Base-by-base conservation (phyloP, 1,139 yeast species). In the Geotrichum citri-aurantii region DNA sequence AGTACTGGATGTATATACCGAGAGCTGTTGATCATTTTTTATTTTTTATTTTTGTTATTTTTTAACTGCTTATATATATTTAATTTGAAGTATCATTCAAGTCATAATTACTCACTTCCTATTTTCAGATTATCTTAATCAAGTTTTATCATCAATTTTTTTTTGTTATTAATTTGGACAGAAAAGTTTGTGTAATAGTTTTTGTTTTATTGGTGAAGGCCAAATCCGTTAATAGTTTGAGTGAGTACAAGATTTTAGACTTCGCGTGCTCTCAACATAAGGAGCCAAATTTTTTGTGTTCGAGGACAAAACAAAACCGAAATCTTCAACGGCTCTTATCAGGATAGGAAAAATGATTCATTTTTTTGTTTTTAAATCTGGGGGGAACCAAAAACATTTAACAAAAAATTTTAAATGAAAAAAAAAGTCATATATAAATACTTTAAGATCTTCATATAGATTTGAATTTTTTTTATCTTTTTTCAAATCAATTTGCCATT, bases 181-280 rank as follows among this genome's bases (percentile, higher is more conserved):
- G 14, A 14, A 8, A 4, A 6, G 6, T n/a, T 14, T 37, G 44
- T 37, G 17, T 37, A 37, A n/a, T 37, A n/a, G 7, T 37, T 6
- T 19, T n/a, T 37, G 10, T n/a, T 37, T 7, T 37, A n/a, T 37
- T 11, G 40, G n/a, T 37, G n/a, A 31, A 11, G 12, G 10, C 40
- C 12, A 17, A n/a, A 14, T n/a, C 14, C 19, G 7, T n/a, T n/a
- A 8, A 1, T 19, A 37, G 44, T 17, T 37, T 37, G 44, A 10
- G n/a, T 7, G 6, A 33, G 40, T 33, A n/a, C 2, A 23, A 14
- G 19, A 12, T 17, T 17, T 19, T n/a, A 19, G 29, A 11, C 31
- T 42, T 56, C 59, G 59, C 59, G 52, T 56, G 59, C 59, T 56
- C 59, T 56, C 51, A 56, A 56, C 59, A 56, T 56, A 56, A 56